Percentiles rank a stretch among this genome's conserved stretches.
These are phyloP conservation scores for Arctostaphylos glauca DNA, from an alignment of 148 eudicot genomes.

Conservation along the genomic window DNA sequence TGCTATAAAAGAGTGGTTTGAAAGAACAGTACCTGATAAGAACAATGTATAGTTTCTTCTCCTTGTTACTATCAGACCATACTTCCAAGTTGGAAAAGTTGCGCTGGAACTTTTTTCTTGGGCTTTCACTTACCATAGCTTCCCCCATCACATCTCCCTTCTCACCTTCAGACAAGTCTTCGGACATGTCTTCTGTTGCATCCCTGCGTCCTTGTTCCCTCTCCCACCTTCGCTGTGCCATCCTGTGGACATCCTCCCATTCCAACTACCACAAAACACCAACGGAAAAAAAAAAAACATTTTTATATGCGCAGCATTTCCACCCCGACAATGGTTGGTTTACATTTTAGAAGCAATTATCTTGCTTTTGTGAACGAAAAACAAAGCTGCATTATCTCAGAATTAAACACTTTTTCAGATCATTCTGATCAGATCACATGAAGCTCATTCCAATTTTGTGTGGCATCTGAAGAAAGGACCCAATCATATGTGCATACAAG, in stretches of 20 bases:
- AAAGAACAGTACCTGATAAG: constrained; percentile 50
- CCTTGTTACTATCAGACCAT: constrained; percentile 63
- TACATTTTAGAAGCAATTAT: not conserved
- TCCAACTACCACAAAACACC: constrained; percentile 42
- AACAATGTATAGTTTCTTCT: constrained; percentile 66
- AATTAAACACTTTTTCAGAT: not conserved
- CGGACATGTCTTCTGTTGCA: constrained; percentile 66
- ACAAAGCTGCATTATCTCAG: not conserved
- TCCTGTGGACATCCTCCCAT: constrained; percentile 59
- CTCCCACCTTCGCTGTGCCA: constrained; percentile 51
- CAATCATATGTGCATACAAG: not conserved
- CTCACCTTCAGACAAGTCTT: constrained; percentile 68
- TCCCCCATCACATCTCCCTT: constrained; percentile 54
- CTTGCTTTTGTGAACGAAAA: not conserved
- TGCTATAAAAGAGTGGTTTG: not conserved
- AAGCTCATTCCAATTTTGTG: not conserved
- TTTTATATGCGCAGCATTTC: not conserved
- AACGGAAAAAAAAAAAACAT: not conserved
- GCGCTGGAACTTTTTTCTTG: constrained; percentile 39
- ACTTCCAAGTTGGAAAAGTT: constrained; percentile 45
- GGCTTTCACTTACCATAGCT: constrained; percentile 36
- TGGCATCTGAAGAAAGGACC: not conserved
- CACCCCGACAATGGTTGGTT: not conserved
- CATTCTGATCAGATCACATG: too few relatives aligned
- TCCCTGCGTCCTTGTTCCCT: constrained; percentile 63